phyloP scores from a whole-genome alignment of 345 rosid genomes.

The Citrus trifoliata region DNA sequence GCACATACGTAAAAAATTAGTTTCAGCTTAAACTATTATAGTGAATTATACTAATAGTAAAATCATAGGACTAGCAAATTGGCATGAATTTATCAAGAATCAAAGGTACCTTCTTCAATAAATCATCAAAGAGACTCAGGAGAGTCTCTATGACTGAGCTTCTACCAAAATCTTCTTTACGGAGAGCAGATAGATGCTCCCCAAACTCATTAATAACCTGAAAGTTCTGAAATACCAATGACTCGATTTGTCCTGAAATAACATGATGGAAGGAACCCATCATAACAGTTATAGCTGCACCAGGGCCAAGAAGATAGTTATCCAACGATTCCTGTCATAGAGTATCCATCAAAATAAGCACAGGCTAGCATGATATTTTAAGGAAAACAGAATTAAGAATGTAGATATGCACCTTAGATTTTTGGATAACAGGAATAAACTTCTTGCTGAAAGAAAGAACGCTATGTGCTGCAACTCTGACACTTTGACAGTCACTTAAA shows the following conservation, averaged over 20 bases:
- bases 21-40: neutral
- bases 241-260: constrained; percentile 46
- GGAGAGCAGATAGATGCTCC: constrained; percentile 41
- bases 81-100: neutral
- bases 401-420: constrained; percentile 59
- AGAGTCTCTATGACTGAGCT: constrained; percentile 43
- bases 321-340: constrained; percentile 69
- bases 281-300: constrained; percentile 35
- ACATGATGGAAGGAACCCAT: constrained; percentile 33
- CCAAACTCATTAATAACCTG: constrained; percentile 60
- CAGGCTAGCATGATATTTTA: constrained; percentile 6
- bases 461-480: constrained; percentile 44
- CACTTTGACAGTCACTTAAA: constrained; percentile 50
- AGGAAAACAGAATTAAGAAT: constrained; percentile 2
- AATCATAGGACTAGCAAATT: neutral
- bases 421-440: constrained; percentile 45
- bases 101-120: constrained; percentile 53
- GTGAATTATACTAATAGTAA: neutral
- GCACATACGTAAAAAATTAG: neutral
- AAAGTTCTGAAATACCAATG: constrained; percentile 50
- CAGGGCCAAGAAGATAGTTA: constrained; percentile 43
- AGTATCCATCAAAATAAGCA: constrained; percentile 19
- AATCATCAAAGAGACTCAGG: constrained; percentile 43
- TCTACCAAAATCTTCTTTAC: constrained; percentile 35
- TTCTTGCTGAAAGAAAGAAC: constrained; percentile 52